Evolutionary conservation across 441 rosid species (phyloP), one percentile per base, ranked within the genome.

Genomic region (Gossypium gossypioides): DNA sequence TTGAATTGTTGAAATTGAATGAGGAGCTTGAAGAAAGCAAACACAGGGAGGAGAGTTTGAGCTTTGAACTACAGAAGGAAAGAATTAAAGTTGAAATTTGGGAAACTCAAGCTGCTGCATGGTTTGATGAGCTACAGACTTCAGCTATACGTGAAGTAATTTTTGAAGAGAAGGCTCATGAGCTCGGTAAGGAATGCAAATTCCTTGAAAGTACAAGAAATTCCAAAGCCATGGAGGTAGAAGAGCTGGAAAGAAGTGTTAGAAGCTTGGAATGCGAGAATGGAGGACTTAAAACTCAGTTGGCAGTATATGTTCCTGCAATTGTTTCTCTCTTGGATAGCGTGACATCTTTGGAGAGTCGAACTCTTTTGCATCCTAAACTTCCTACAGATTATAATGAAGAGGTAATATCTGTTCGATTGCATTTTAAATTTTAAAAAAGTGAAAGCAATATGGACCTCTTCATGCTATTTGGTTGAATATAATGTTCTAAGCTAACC

Each of bases 291-390:
- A 82, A 83, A 61, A 81, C 77, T 76, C 84, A 82, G 77, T 75
- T 87, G 78, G 81, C 76, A 63, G 85, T 84, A 54, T 86, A 84
- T 79, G 67, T 77, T 71, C 85, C 89, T 32, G 88, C 83, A 52
- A 76, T 90, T 46, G 65, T 73, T 77, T 83, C 89, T 78, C 80
- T 96, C 80, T 80, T 73, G 78, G 87, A 88, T 27, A 79, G 86
- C 75, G 56, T 96, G 56, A 71, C 79, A 48, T 88, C 96, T 70
- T 79, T 96, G 80, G 97, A 90, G 78, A 83, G 78, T 66, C 88
- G 62, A 76, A 71, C 78, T 56, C 72, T 77, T 74, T 51, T 80
- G 82, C 82, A 73, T 51, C 66, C 59, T 34, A 60, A 65, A 73
- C 78, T 74, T 75, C 74, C 67, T 72, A 65, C 76, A 62, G 75